These are phyloP conservation scores for Elaeagnus macrophylla DNA, from an alignment of 306 rosid genomes.

Conservation along the genomic window DNA sequence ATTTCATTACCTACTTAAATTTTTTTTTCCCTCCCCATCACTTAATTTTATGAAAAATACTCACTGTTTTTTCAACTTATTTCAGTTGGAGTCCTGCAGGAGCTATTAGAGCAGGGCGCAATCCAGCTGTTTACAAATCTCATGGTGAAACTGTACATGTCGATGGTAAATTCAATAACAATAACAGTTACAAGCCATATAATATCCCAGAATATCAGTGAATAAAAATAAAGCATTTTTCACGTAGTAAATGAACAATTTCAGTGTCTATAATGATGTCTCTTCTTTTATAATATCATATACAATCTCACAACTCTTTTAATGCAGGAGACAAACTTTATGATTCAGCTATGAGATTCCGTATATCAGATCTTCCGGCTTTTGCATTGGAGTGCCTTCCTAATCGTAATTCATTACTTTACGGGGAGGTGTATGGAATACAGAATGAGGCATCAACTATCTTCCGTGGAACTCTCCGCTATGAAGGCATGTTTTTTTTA, in stretches of 20 bases:
- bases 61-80: conserved; percentile 24
- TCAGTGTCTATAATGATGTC: not conserved
- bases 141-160: conserved; percentile 56
- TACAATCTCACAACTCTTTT: no score
- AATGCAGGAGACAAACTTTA: conserved; percentile 60
- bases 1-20: not conserved
- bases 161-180: no score
- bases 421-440: conserved; percentile 75
- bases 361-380: conserved; percentile 78
- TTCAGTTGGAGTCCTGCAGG: conserved; percentile 93
- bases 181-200: not conserved
- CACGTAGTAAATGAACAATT: not conserved
- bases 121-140: conserved; percentile 74
- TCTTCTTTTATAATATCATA: not conserved
- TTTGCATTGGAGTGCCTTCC: conserved; percentile 89
- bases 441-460: conserved; percentile 71
- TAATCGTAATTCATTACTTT: conserved; percentile 71
- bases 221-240: not conserved
- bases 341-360: conserved; percentile 63
- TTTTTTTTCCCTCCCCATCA: not conserved
- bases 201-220: not conserved
- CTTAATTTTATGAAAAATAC: conserved; percentile 14
- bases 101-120: conserved; percentile 82
- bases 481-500: conserved; percentile 75
- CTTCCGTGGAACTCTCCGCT: conserved; percentile 94